phyloP scores from a whole-genome alignment of 306 rosid species.

The Comarum palustre region DNA sequence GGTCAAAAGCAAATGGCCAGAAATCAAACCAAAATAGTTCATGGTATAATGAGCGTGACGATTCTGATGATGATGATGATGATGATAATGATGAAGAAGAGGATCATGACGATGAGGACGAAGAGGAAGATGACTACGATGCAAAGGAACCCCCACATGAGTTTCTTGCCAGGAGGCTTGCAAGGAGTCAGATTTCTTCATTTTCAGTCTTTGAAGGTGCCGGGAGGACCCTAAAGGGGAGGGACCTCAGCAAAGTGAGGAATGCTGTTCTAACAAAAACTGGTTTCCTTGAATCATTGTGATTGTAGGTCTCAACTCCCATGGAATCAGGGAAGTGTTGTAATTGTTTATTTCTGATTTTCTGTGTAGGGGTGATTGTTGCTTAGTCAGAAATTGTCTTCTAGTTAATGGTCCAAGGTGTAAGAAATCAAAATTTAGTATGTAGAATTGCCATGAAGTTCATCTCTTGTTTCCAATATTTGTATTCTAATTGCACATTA shows the following conservation, averaged over 20 bases:
- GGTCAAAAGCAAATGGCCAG: slow-evolving; percentile 51
- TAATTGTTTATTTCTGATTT: not conserved
- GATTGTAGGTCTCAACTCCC: slow-evolving; percentile 1
- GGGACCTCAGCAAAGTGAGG: slow-evolving; percentile 86
- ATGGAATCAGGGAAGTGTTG: not conserved
- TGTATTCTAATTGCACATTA: slow-evolving; percentile 4
- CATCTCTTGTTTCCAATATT: not conserved
- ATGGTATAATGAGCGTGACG: slow-evolving; percentile 32
- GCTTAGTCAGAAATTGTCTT: not conserved
- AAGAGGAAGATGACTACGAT: slow-evolving; percentile 39
- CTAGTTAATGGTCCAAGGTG: slow-evolving; percentile 8
- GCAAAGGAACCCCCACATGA: slow-evolving; percentile 77
- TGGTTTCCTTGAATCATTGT: slow-evolving; percentile 79
- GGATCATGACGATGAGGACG: slow-evolving; percentile 29
- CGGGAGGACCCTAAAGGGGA: slow-evolving; percentile 93
- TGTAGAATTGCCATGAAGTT: slow-evolving; percentile 7
- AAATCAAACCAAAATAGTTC: slow-evolving; percentile 36
- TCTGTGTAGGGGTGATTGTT: slow-evolving; percentile 23
- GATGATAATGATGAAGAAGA: slow-evolving; percentile 16
- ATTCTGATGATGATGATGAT: slow-evolving; percentile 14
- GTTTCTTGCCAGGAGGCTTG: slow-evolving; percentile 72
- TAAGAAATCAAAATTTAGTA: not conserved
- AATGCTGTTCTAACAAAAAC: slow-evolving; percentile 71
- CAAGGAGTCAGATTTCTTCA: slow-evolving; percentile 74
- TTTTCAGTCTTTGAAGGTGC: slow-evolving; percentile 91